Percentiles rank a stretch among this genome's conserved stretches.
Evolutionary conservation across 139 green algal genomes (phyloP).

Genomic region (Mychonastes homosphaera): DNA sequence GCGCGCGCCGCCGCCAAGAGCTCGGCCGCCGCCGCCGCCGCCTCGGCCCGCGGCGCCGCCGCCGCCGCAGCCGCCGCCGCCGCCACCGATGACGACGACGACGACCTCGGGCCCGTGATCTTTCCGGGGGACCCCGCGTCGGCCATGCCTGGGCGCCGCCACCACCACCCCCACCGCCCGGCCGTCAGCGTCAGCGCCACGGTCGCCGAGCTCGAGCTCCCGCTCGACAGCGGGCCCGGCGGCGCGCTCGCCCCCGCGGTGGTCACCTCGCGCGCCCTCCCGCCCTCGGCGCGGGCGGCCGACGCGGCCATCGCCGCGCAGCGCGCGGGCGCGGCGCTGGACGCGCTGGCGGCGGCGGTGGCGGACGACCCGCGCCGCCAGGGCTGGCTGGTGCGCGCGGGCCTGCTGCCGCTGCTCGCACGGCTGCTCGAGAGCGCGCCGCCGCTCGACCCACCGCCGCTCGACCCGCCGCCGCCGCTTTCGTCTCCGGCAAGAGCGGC

Average conservation of each 20-base stretch:
- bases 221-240: background rate
- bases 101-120: background rate
- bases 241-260: slow-evolving; percentile 1
- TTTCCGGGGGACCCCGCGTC: too few relatives aligned
- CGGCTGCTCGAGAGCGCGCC: too few relatives aligned
- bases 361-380: slow-evolving; percentile 38
- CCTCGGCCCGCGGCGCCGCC: too few relatives aligned
- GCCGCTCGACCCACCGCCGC: slow-evolving; percentile 6
- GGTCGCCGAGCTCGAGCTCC: background rate
- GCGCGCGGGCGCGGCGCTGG: slow-evolving; percentile 27
- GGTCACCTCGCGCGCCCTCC: slow-evolving; percentile 18
- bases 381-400: slow-evolving; percentile 43
- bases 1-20: slow-evolving; percentile 2
- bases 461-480: background rate
- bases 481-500: background rate
- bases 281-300: slow-evolving; percentile 24
- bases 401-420: slow-evolving; percentile 51
- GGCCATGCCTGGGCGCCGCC: background rate
- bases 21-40: slow-evolving; percentile 3
- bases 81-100: too few relatives aligned
- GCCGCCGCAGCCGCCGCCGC: too few relatives aligned
- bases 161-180: background rate
- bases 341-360: slow-evolving; percentile 48
- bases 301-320: slow-evolving; percentile 34
- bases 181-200: background rate